Evolutionary conservation across 2,329 filamentous ascomycete genomes (phyloP), one percentile per base, ranked within the genome.

Genomic region (Magnaporthiopsis poae): DNA sequence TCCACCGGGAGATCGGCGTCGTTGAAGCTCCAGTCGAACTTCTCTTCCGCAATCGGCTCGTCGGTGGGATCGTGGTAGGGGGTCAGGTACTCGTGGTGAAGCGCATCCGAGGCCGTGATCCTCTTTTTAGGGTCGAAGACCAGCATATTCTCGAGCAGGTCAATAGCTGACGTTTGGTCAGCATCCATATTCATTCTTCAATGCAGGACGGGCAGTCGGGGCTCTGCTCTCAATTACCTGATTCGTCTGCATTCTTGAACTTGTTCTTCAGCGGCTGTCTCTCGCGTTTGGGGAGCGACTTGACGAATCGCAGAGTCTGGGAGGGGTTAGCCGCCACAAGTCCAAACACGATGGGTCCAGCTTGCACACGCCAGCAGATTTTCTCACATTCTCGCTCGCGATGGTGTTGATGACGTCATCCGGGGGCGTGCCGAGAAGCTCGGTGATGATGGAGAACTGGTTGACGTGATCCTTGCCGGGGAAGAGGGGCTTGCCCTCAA

Each of bases 11-110:
- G 82, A 75, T 99, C 95, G 63, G 94, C 95, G 73, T 99, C 95
- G 77, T 98, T 98, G 81, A 99, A 99, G 66, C 93, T 97, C 95
- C 95, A 99, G 77, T 99, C 95, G 74, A 99, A 99, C 81, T 96
- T 97, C 82, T 97, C 93, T 69, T 96, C 91, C 29, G 95, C 91
- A 21, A 92, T 88, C 1, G 95, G 95, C 82, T 99, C 95, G 74
- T 99, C 95, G 61, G 91, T 95, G 11, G 95, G 93, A 76, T 99
- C 95, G 79, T 99, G 95, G 81, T 99, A 99, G 9, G 94, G 94
- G 12, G 92, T 86, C 63, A 99, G 90, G 77, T 99, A 99, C 71
- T 94, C 91, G 79, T 99, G 93, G 63, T 89, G 88, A 65, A 99
- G 86, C 33, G 91, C 94, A 69, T 96, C 87, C 66, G 88, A 86